Percentiles rank a stretch among this genome's conserved stretches.
Evolutionary conservation across 768 basidiomycete species (phyloP).

Genomic region (Clavaria fumosa): DNA sequence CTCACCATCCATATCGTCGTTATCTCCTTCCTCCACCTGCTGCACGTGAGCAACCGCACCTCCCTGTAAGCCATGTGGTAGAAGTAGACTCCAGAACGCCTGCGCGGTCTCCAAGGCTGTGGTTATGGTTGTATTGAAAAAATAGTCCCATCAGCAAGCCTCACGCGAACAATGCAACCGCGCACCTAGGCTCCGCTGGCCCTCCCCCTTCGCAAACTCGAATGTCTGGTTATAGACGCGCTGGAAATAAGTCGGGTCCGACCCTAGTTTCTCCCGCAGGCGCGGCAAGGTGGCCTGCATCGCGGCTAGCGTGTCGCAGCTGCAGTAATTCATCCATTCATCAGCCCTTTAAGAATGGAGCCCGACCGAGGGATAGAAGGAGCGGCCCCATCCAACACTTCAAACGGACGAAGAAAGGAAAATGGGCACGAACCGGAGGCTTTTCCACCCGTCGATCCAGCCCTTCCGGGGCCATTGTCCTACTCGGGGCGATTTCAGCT

Average conservation of each 20-base stretch:
- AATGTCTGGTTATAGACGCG: constrained; percentile 73
- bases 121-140: not conserved
- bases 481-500: constrained; percentile 59
- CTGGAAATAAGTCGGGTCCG: constrained; percentile 54
- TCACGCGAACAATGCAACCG: constrained; percentile 6
- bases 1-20: constrained; percentile 31
- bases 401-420: too few species aligned
- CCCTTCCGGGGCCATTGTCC: constrained; percentile 56
- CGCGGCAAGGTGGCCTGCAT: constrained; percentile 44
- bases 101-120: constrained; percentile 58
- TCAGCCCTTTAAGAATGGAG: not conserved
- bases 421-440: constrained; percentile 37
- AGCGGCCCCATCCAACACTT: too few species aligned
- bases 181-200: constrained; percentile 69
- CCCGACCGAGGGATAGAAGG: too few species aligned
- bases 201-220: constrained; percentile 57
- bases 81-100: constrained; percentile 64
- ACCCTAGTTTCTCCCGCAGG: constrained; percentile 43
- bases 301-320: constrained; percentile 45
- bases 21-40: constrained; percentile 24
- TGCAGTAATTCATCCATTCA: constrained; percentile 14
- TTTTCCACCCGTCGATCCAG: constrained; percentile 76
- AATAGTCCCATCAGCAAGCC: not conserved
- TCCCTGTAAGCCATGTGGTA: constrained; percentile 54
- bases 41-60: constrained; percentile 40